Percentiles rank a stretch among this genome's conserved stretches.
Evolutionary conservation across 106 monocot species (phyloP).

Genomic region (Amphibolis antarctica): DNA sequence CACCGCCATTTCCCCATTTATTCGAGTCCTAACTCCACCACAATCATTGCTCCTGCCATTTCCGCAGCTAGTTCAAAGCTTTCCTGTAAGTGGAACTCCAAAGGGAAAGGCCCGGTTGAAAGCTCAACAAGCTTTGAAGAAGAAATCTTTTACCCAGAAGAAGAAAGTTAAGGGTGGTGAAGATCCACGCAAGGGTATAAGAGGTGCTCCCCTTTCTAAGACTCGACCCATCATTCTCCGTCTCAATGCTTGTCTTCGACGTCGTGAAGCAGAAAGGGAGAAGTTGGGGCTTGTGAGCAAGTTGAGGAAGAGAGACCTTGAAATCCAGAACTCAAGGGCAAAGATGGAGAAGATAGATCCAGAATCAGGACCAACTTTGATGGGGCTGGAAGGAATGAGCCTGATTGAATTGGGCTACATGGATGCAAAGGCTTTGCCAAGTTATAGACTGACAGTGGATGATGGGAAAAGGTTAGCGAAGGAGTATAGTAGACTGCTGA

Average conservation of each 20-base stretch:
- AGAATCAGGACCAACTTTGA: slow-evolving; percentile 14
- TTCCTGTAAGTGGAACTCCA: slow-evolving; percentile 75
- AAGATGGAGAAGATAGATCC: slow-evolving; percentile 7
- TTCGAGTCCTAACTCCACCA: neutral
- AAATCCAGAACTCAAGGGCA: slow-evolving; percentile 24
- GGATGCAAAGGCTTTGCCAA: slow-evolving; percentile 55
- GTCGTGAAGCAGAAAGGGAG: slow-evolving; percentile 74
- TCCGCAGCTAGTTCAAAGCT: slow-evolving; percentile 19
- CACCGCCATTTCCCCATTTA: neutral
- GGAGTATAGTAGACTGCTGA: slow-evolving; percentile 80
- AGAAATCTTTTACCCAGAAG: slow-evolving; percentile 46
- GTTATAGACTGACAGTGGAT: slow-evolving; percentile 73
- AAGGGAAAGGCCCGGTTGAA: slow-evolving; percentile 98
- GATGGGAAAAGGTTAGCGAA: slow-evolving; percentile 80
- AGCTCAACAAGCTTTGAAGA: slow-evolving; percentile 46
- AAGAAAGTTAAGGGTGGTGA: slow-evolving; percentile 16
- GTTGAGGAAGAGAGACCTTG: slow-evolving; percentile 59
- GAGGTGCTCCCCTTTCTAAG: slow-evolving; percentile 14
- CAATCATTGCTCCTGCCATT: neutral
- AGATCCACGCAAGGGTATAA: neutral
- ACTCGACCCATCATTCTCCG: slow-evolving; percentile 38
- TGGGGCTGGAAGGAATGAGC: slow-evolving; percentile 75
- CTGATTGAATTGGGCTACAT: slow-evolving; percentile 52
- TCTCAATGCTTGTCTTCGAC: slow-evolving; percentile 48
- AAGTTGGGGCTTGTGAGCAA: slow-evolving; percentile 78